phyloP scores from a whole-genome alignment of 1,139 yeast species.

The Lodderomyces orthopsilosis region DNA sequence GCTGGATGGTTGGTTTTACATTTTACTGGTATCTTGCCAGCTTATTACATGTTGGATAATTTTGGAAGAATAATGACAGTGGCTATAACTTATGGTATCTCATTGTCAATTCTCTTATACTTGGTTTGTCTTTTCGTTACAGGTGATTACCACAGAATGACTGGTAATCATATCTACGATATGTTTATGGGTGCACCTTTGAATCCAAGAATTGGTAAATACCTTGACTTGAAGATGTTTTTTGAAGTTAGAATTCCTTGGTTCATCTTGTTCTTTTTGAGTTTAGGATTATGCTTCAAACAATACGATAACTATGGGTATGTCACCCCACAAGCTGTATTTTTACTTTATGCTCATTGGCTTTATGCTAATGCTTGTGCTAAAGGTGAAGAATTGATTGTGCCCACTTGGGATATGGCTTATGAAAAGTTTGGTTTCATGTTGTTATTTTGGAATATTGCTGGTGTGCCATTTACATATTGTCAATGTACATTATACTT shows the following conservation, averaged over 20 bases:
- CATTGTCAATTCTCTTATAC: constrained; percentile 62
- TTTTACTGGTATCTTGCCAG: constrained; percentile 66
- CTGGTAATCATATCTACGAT: constrained; percentile 88
- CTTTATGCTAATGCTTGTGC: constrained; percentile 95
- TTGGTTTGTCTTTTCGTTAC: constrained; percentile 61
- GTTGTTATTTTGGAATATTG: constrained; percentile 97
- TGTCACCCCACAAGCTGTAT: constrained; percentile 71
- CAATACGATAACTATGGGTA: constrained; percentile 82
- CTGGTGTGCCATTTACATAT: constrained; percentile 98
- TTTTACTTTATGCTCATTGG: constrained; percentile 84
- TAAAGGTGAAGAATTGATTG: constrained; percentile 95
- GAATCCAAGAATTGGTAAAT: constrained; percentile 89
- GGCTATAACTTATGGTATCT: constrained; percentile 76
- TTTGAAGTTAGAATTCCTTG: constrained; percentile 97
- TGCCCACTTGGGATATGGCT: constrained; percentile 99
- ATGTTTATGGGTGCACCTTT: constrained; percentile 96
- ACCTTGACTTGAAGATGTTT: constrained; percentile 88
- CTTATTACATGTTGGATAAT: constrained; percentile 71
- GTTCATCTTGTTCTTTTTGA: constrained; percentile 81
- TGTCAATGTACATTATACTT: constrained; percentile 88
- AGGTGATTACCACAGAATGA: constrained; percentile 80
- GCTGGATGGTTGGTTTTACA: constrained; percentile 61
- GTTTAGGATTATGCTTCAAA: constrained; percentile 69
- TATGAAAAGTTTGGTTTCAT: constrained; percentile 97
- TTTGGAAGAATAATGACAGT: constrained; percentile 93